Evolutionary conservation across 345 rosid species (phyloP).

Genomic region (Eucalyptus lansdowneana): DNA sequence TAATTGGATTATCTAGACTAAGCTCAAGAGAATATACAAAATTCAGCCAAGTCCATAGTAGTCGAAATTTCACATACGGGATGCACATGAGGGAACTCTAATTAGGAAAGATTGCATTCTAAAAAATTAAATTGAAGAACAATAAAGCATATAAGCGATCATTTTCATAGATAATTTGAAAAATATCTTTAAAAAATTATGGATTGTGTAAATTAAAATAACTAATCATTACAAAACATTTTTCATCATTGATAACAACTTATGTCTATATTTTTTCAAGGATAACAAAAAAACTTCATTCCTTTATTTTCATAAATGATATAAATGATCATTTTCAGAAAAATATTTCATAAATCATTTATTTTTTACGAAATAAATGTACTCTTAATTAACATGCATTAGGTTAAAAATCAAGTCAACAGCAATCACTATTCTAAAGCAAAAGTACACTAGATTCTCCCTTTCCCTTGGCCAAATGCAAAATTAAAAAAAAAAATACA

Average conservation of each 20-base stretch:
- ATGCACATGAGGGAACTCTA: neutral
- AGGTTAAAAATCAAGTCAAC: neutral
- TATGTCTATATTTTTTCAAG: too few species aligned
- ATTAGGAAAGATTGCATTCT: neutral
- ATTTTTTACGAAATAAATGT: too few species aligned
- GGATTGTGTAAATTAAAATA: too few species aligned
- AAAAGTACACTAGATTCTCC: neutral
- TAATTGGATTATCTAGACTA: neutral
- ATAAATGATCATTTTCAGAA: too few species aligned
- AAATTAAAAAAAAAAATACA: neutral
- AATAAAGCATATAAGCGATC: neutral
- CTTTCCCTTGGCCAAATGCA: neutral
- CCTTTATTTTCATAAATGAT: too few species aligned
- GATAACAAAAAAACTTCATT: neutral
- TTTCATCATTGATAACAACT: too few species aligned
- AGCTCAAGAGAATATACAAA: neutral
- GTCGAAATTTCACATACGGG: too few species aligned
- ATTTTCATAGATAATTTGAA: too few species aligned
- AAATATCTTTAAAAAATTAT: too few species aligned
- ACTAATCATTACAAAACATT: too few species aligned
- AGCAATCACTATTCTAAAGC: neutral
- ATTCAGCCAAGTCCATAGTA: neutral
- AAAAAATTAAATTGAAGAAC: neutral
- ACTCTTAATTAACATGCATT: neutral
- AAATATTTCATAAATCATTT: too few species aligned